Conservation (phyloP, 805 yeast species). For the Wickerhamiella occidentalis region DNA sequence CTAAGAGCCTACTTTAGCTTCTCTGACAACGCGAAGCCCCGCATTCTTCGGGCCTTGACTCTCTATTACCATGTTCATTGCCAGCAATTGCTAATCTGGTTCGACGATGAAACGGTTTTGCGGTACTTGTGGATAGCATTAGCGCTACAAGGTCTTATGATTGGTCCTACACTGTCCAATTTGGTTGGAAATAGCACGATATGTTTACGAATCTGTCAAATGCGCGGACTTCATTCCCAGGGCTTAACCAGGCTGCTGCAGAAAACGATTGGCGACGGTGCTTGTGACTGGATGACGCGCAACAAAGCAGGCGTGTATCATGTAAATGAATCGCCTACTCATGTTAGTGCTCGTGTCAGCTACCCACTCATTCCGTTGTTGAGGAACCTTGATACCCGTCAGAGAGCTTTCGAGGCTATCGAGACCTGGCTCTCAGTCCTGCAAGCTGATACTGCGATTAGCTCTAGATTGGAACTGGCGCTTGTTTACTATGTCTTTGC, state of each 20-base stretch:
- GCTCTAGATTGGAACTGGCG: background rate
- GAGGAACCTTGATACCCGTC: background rate
- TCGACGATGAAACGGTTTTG: background rate
- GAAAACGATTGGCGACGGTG: background rate
- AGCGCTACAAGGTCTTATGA: background rate
- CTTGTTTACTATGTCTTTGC: constrained; percentile 1
- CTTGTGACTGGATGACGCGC: background rate
- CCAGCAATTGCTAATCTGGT: background rate
- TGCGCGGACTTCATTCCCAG: background rate
- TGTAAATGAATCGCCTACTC: background rate
- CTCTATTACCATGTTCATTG: background rate
- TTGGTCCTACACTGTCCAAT: background rate
- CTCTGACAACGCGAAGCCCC: background rate
- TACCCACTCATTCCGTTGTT: background rate
- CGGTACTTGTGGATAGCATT: background rate
- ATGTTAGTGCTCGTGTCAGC: background rate
- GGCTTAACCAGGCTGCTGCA: background rate
- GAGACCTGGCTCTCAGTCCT: background rate
- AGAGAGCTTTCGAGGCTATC: background rate
- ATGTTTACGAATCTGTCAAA: background rate
- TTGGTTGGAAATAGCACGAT: background rate
- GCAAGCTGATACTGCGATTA: background rate
- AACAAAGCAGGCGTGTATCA: background rate
- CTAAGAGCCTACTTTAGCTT: background rate
- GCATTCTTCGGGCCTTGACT: background rate